A percentile compares a stretch with the other conserved stretches of the same genome.
phyloP scores from a whole-genome alignment of 768 basidiomycete genomes.

The Hysterangium stoloniferum region DNA sequence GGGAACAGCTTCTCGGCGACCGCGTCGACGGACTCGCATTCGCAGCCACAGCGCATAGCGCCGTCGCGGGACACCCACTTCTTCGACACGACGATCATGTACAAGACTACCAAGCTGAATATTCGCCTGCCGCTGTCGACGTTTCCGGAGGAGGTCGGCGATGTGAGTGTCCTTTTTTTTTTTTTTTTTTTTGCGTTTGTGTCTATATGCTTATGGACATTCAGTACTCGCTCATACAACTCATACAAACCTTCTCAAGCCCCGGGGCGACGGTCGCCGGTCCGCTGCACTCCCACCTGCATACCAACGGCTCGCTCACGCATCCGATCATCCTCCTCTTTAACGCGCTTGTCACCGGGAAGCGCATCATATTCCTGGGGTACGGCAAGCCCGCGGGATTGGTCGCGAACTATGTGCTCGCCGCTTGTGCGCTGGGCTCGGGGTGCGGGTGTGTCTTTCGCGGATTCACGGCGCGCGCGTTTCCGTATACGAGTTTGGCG shows the following conservation, averaged over 20 bases:
- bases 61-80: slow-evolving; percentile 85
- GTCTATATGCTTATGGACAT: too few species aligned
- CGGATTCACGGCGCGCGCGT: slow-evolving; percentile 86
- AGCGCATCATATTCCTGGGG: slow-evolving; percentile 93
- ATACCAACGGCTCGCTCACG: slow-evolving; percentile 83
- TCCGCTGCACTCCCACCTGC: slow-evolving; percentile 84
- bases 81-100: slow-evolving; percentile 78
- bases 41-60: slow-evolving; percentile 21
- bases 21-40: slow-evolving; percentile 7
- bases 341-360: slow-evolving; percentile 92
- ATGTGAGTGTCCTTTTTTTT: slow-evolving; percentile 48
- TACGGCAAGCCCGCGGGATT: slow-evolving; percentile 83
- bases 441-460: slow-evolving; percentile 80
- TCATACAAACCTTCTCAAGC: slow-evolving; percentile 77
- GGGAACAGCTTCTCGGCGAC: not conserved
- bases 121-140: slow-evolving; percentile 86
- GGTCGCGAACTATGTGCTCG: slow-evolving; percentile 86
- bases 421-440: slow-evolving; percentile 88
- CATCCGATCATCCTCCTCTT: slow-evolving; percentile 93
- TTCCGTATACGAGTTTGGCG: slow-evolving; percentile 89
- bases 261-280: slow-evolving; percentile 53
- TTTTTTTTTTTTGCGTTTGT: not conserved
- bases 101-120: slow-evolving; percentile 77
- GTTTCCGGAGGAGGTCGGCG: slow-evolving; percentile 94
- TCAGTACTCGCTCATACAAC: slow-evolving; percentile 90